Conservation (phyloP, 805 yeast species). For the Hanseniaspora mollemarum region DNA sequence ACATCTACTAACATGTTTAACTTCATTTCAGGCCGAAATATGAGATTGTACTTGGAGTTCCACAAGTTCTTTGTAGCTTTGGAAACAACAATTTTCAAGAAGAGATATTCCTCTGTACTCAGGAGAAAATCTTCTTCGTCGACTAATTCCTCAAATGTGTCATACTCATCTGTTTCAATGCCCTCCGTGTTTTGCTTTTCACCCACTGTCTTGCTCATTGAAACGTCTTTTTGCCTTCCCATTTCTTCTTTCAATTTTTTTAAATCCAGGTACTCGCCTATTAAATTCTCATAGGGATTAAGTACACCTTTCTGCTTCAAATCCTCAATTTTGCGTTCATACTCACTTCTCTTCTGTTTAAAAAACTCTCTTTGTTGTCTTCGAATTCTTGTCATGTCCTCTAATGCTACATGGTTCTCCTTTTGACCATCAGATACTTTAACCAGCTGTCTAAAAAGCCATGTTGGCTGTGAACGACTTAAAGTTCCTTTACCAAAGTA, state of each 20-base stretch:
- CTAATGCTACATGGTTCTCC: conserved; percentile 39
- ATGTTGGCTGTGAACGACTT: conserved; percentile 86
- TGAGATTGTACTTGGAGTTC: conserved; percentile 5
- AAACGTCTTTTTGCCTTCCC: neutral
- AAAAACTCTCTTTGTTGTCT: conserved; percentile 61
- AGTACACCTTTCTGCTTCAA: conserved; percentile 32
- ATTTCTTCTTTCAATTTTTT: conserved; percentile 26
- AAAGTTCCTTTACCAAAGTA: conserved; percentile 88
- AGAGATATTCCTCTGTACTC: conserved; percentile 23
- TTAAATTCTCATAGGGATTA: conserved; percentile 23
- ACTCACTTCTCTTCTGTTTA: conserved; percentile 53
- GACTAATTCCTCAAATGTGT: conserved; percentile 25
- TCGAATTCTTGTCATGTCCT: conserved; percentile 65
- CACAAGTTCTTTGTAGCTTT: neutral
- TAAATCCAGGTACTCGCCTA: conserved; percentile 29
- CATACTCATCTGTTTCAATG: neutral
- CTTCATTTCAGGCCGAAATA: neutral
- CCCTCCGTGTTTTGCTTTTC: neutral
- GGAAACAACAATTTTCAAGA: conserved; percentile 7
- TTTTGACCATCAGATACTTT: conserved; percentile 22
- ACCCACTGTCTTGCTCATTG: neutral
- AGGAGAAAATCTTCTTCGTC: conserved; percentile 24
- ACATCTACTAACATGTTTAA: conserved; percentile 14
- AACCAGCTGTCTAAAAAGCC: conserved; percentile 54
- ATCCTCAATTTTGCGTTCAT: conserved; percentile 42